Base-by-base conservation (phyloP, 768 basidiomycete genomes). In the Sarcomyxa edulis region DNA sequence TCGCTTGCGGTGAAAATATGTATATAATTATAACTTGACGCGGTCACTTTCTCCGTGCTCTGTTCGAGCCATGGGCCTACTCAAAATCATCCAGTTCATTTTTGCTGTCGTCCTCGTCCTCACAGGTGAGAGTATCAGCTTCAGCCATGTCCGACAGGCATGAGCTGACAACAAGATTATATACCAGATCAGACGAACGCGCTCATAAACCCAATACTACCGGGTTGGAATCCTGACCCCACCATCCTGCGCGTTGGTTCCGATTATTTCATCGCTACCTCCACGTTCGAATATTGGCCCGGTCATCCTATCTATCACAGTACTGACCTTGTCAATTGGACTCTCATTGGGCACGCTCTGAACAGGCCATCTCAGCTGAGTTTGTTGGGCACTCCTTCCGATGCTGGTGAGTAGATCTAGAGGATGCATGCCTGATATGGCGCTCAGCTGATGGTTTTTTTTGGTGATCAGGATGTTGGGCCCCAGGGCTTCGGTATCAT, bases 221-320 rank as follows among this genome's bases (percentile, higher is more conserved):
- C 62, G 6, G 65, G 65, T 22, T 68, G 62, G 62, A 66, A 65
- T 36, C 62, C 66, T 9, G 66, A 66, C 46, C 66, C 66, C 3
- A 56, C 53, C 19, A 60, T 66, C 19, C 23, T 66, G n/a, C 60
- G 62, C 37, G 65, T 65, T 30, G 62, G 60, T 9, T 36, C 52
- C 1, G 61, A 65, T 46, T 68, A 65, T 39, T 68, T 65, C 46
- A 56, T 64, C 32, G 52, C 58, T 4, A 66, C 64, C 1, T 65
- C 64, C 2, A 58, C 60, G 5, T 68, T 68, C 19, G 65, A 65
- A 40, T 62, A 62, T 37, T 68, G 56, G 41, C 66, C 66, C 10
- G 66, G 64, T 5, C 58, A 64, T 36, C 62, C 66, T 1, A 65
- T 68, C n/a, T 66, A 68, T 44, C 62, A 66, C 35, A 65, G 61